Evolutionary conservation across 1,284 basidiomycete species (phyloP), one percentile per base, ranked within the genome.

Genomic region (Inonotus obliquus): DNA sequence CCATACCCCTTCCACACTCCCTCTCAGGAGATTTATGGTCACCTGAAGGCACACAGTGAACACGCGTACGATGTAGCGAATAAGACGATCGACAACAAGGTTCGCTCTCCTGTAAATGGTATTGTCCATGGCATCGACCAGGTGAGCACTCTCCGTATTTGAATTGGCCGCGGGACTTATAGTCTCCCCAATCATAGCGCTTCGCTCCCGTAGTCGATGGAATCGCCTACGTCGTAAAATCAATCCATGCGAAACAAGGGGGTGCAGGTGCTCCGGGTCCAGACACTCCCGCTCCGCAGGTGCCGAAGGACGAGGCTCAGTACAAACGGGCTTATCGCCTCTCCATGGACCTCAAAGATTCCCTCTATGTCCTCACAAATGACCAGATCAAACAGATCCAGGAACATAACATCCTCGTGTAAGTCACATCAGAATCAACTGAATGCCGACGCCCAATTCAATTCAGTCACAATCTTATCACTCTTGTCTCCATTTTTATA

Each of bases 1-100:
- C 90, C 89, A 11, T 88, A 86, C 70, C 83, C 89, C 4, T 91
- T 92, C 80, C 77, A 83, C 64, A 82, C 82, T 10, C 83, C 83
- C 65, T 84, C 88, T 1, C 86, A 87, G 67, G 87, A 91, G 7
- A 81, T 92, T 29, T 76, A 77, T 35, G 78, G 75, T n/a, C 82
- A 81, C 64, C 76, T 90, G 47, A 82, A 80, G 67, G 77, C 83
- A 63, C 76, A 76, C 59, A 80, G 78, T 56, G 79, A 86, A 66
- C 80, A 77, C 64, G 85, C 83, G 38, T 76, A 80, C 57, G 77
- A 76, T 38, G 74, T 79, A 21, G 85, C 84, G n/a, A 81, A 81
- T 72, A 85, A 86, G 75, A 81, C 80, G 4, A 76, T 89, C 65
- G 86, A 89, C 64, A 82, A 85, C 69, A 80, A 73, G 38, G 83